Percentiles rank a stretch among this genome's conserved stretches.
Conservation (phyloP, 2,329 filamentous ascomycete species). For the Aquanectria penicillioides region DNA sequence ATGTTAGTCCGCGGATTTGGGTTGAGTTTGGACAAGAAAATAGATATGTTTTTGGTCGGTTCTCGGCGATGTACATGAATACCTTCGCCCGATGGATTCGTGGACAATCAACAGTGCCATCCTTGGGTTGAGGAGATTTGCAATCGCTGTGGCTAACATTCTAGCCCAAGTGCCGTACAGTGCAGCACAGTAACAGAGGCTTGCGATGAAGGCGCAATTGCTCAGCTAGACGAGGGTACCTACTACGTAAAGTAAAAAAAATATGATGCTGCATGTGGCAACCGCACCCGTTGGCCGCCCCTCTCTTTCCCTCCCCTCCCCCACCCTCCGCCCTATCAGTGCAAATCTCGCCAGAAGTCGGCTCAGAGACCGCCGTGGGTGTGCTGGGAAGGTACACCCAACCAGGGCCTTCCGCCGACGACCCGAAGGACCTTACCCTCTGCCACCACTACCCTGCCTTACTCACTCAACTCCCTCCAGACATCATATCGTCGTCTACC, state of each 20-base stretch:
- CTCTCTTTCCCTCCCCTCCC: constrained; percentile 22
- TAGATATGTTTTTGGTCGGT: too few relatives aligned
- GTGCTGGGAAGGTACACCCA: constrained; percentile 7
- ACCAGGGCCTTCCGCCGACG: constrained; percentile 34
- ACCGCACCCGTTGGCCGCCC: background rate
- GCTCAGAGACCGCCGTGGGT: constrained; percentile 7
- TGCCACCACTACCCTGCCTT: constrained; percentile 18
- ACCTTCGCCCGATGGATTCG: too few relatives aligned
- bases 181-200: too few relatives aligned
- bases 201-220: background rate
- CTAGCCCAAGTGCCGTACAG: too few relatives aligned
- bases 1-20: constrained; percentile 8
- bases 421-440: constrained; percentile 32
- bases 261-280: constrained; percentile 12
- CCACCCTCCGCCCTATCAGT: constrained; percentile 29
- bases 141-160: too few relatives aligned
- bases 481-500: constrained; percentile 14
- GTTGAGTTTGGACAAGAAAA: too few relatives aligned
- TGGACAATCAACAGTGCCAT: too few relatives aligned
- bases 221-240: too few relatives aligned
- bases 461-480: constrained; percentile 11
- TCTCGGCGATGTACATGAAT: too few relatives aligned
- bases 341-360: constrained; percentile 17
- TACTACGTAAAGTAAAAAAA: constrained; percentile 20
- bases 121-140: too few relatives aligned